Conservation (phyloP, 2,329 filamentous ascomycete genomes). For the Xylariales sp. region DNA sequence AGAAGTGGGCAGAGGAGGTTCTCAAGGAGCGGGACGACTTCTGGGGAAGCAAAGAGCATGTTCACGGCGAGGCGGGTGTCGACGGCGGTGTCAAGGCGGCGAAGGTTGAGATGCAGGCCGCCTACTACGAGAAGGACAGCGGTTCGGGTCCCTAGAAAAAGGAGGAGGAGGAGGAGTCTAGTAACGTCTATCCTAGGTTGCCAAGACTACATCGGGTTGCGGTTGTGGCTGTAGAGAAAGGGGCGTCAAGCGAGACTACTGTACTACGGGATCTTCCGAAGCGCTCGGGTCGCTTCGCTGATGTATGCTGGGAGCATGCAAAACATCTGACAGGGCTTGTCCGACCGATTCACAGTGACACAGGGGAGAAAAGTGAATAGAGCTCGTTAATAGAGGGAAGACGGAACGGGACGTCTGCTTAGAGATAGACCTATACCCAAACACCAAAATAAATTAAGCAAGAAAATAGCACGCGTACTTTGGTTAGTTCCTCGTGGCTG, state of each 20-base stretch:
- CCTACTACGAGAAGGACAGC: slow-evolving; percentile 57
- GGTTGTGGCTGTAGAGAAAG: no score
- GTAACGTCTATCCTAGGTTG: neutral
- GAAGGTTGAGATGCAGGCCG: slow-evolving; percentile 58
- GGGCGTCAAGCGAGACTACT: neutral
- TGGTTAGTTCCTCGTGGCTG: neutral
- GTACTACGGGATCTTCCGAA: neutral
- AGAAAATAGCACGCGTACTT: neutral
- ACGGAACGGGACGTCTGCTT: neutral
- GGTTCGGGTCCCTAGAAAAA: slow-evolving; percentile 22
- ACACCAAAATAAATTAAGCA: neutral
- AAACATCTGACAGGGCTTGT: neutral
- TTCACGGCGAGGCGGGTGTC: slow-evolving; percentile 59
- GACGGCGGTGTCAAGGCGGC: slow-evolving; percentile 54
- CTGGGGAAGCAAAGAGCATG: slow-evolving; percentile 68
- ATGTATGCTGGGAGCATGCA: neutral
- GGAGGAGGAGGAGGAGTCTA: no score
- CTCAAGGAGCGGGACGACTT: slow-evolving; percentile 79
- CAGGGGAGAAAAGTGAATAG: neutral
- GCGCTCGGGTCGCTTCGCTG: neutral
- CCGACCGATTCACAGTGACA: neutral
- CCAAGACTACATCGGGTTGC: no score
- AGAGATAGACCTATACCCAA: slow-evolving; percentile 26
- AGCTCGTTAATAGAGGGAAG: slow-evolving; percentile 8
- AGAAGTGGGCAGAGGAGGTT: slow-evolving; percentile 81